Base-by-base conservation (phyloP, 2,329 filamentous ascomycete genomes). In the Thelonectria olida region DNA sequence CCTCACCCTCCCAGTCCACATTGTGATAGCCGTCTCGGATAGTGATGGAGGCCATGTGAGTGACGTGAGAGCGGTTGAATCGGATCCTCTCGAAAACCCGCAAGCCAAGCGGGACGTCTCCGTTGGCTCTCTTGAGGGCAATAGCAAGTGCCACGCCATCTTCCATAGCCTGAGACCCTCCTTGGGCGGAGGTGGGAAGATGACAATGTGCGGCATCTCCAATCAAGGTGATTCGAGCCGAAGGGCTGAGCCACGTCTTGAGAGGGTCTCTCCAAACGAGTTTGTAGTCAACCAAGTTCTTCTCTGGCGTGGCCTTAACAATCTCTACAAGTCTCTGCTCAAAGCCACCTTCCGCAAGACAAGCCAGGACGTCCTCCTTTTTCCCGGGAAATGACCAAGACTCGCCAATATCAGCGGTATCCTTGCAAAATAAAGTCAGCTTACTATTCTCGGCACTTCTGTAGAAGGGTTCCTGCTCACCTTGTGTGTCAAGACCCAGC, bases 131-230 rank as follows among this genome's bases (percentile, higher is more conserved):
- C 5, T 68, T 56, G 12, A 67, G 41, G 13, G 55, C 59, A 5
- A 67, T 52, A 1, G 65, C 65, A 7, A 64, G 47, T 0, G 49
- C 61, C 0, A 58, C 63, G 0, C 60, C 65, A 31, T 68, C 66
- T n/a, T 68, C 66, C 57, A 68, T 64, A 1, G 66, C 66, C 10
- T 68, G 65, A 0, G 63, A 64, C 2, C 63, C 66, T 4, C 66
- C 66, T 31, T 68, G 66, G 0, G 61, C 66, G 2, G 63, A 66
- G 0, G 66, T 68, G 1, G 66, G 66, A 2, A 68, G 13, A n/a
- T 66, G 66, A 0, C 63, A 63, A 28, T 68, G 66, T 8, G 66
- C 66, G 13, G 66, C 63, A 9, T 68, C 66, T 2, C 66, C 66
- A 3, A 68, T 64, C 0, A 68, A 38, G 0, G 13, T 52, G 15